phyloP scores from a whole-genome alignment of 1,284 basidiomycete species.

The Ceratobasidium sp. region DNA sequence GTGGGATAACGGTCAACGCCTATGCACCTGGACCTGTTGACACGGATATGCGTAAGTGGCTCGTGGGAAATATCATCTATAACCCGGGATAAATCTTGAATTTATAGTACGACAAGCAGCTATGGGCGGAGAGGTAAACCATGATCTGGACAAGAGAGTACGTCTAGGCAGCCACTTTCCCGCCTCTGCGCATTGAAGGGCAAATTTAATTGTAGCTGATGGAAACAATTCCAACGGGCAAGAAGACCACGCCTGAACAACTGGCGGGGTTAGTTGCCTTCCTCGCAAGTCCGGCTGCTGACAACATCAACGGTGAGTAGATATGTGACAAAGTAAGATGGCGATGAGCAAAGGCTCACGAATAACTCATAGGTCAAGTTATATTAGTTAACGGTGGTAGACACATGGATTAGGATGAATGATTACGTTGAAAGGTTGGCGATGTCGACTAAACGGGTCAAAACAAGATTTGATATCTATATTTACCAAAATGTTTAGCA shows the following conservation, averaged over 20 bases:
- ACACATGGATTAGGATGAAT: slow-evolving; percentile 6
- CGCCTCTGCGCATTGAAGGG: too few species aligned
- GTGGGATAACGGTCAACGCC: slow-evolving; percentile 40
- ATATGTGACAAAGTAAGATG: not conserved
- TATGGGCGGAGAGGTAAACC: slow-evolving; percentile 2
- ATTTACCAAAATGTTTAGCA: too few species aligned
- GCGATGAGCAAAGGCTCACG: not conserved
- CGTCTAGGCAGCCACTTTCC: not conserved
- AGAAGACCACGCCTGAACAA: slow-evolving; percentile 19
- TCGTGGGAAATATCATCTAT: not conserved
- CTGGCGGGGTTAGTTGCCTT: slow-evolving; percentile 23
- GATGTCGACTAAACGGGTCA: too few species aligned
- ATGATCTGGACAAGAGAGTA: not conserved
- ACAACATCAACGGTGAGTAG: slow-evolving; percentile 27
- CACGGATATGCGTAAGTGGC: slow-evolving; percentile 28
- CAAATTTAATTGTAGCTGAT: not conserved
- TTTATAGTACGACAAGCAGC: slow-evolving; percentile 9
- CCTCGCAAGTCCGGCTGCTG: slow-evolving; percentile 16
- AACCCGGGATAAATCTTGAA: not conserved
- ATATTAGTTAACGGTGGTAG: slow-evolving; percentile 22
- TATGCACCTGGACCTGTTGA: slow-evolving; percentile 34
- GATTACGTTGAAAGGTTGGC: too few species aligned
- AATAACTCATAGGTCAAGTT: slow-evolving; percentile 15
- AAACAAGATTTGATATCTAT: too few species aligned
- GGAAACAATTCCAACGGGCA: slow-evolving; percentile 13